phyloP scores from a whole-genome alignment of 352 stramenopile genomes.

The Thalassiosira oceanica region DNA sequence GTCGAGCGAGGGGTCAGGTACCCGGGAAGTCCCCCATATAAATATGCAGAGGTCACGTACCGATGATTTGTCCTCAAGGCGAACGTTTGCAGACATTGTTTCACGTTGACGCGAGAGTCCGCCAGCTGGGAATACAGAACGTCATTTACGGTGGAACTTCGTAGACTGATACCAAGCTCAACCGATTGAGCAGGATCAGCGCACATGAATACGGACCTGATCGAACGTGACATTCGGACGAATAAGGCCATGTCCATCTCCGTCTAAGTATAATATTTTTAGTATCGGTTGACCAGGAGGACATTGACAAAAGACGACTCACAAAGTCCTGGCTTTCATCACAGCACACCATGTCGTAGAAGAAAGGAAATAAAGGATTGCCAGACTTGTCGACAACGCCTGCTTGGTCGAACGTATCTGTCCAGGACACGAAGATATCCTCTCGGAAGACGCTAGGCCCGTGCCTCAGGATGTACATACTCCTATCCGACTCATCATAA shows the following conservation, averaged over 20 bases:
- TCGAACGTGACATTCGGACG: slow-evolving; percentile 5
- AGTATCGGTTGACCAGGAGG: background rate
- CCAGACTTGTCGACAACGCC: slow-evolving; percentile 20
- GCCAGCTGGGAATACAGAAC: slow-evolving; percentile 15
- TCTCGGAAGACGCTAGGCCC: slow-evolving; percentile 13
- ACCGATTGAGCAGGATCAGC: slow-evolving; percentile 28
- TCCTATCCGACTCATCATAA: slow-evolving; percentile 27
- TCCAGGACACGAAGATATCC: slow-evolving; percentile 23
- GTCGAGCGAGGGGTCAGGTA: background rate
- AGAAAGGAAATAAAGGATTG: slow-evolving; percentile 24
- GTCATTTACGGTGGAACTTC: slow-evolving; percentile 21
- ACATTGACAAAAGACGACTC: background rate
- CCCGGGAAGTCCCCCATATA: background rate
- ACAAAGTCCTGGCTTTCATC: slow-evolving; percentile 24
- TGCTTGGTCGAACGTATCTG: slow-evolving; percentile 6
- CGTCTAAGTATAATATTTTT: background rate
- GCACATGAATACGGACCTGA: slow-evolving; percentile 16
- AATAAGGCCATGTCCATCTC: slow-evolving; percentile 24
- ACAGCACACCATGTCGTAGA: slow-evolving; percentile 20
- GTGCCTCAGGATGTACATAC: slow-evolving; percentile 14
- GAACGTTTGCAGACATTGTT: slow-evolving; percentile 25
- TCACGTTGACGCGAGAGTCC: slow-evolving; percentile 5
- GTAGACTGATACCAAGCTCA: slow-evolving; percentile 26
- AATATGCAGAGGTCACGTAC: slow-evolving; percentile 1
- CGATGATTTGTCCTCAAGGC: slow-evolving; percentile 19